A percentile compares a stretch with the other conserved stretches of the same genome.
phyloP scores from a whole-genome alignment of 2,329 filamentous ascomycete species.

The Didymella keratinophila region DNA sequence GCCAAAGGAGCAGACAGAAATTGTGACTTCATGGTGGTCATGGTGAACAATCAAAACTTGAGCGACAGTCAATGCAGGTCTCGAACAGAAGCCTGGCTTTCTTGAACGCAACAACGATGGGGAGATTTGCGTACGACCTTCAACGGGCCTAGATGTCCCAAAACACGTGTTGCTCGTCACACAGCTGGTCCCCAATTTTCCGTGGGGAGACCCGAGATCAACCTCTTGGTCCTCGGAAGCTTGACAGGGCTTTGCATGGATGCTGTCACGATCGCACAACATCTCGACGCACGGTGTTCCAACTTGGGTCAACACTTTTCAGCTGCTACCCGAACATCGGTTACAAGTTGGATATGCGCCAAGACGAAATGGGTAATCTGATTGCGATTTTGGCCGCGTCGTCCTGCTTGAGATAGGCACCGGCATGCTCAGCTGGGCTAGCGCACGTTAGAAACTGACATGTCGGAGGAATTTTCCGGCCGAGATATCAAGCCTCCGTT shows the following conservation, averaged over 20 bases:
- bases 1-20: constrained; percentile 25
- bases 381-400: constrained; percentile 7
- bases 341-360: constrained; percentile 15
- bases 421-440: neutral
- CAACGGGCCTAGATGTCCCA: constrained; percentile 13
- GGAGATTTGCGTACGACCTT: constrained; percentile 6
- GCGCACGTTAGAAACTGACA: constrained; percentile 2
- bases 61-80: constrained; percentile 3
- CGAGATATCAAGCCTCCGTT: constrained; percentile 5
- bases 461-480: neutral
- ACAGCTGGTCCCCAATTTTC: constrained; percentile 10
- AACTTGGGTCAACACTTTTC: constrained; percentile 8
- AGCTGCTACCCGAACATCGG: constrained; percentile 15
- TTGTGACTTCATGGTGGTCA: constrained; percentile 35
- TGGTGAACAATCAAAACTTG: constrained; percentile 17
- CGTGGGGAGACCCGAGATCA: constrained; percentile 34
- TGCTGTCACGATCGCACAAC: constrained; percentile 13
- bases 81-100: neutral
- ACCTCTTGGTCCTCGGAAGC: constrained; percentile 20
- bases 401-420: constrained; percentile 9
- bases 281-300: constrained; percentile 10
- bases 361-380: constrained; percentile 6
- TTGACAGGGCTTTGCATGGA: constrained; percentile 12
- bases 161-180: constrained; percentile 9
- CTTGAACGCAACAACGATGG: constrained; percentile 9